A percentile compares a stretch with the other conserved stretches of the same genome.
Evolutionary conservation across 176 grass and related monocot genomes (phyloP).

Genomic region (Phyllostachys edulis): DNA sequence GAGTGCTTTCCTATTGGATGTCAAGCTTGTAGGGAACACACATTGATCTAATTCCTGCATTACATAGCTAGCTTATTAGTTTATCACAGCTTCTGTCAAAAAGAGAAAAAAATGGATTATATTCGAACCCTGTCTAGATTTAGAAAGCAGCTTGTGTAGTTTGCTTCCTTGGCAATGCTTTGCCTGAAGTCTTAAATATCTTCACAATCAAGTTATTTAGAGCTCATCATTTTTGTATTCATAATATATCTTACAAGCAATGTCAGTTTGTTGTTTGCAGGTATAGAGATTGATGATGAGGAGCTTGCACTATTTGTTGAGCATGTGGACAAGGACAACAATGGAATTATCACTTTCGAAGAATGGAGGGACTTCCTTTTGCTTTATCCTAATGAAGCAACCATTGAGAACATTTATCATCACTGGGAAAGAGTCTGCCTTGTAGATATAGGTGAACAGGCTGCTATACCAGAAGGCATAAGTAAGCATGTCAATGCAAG

Average conservation of each 20-base stretch:
- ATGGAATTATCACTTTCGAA: slow-evolving; percentile 98
- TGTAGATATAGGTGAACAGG: slow-evolving; percentile 97
- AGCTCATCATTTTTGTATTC: neutral
- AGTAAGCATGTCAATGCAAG: slow-evolving; percentile 84
- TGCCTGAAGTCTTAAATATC: neutral
- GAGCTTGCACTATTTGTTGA: slow-evolving; percentile 93
- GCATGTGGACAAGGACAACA: slow-evolving; percentile 97
- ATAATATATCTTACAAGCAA: slow-evolving; percentile 55
- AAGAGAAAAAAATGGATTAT: neutral
- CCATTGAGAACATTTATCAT: slow-evolving; percentile 92
- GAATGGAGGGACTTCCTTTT: slow-evolving; percentile 99
- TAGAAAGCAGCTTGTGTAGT: neutral
- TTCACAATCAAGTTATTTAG: slow-evolving; percentile 7
- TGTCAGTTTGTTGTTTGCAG: slow-evolving; percentile 66
- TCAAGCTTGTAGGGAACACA: neutral
- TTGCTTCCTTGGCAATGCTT: slow-evolving; percentile 9
- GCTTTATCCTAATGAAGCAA: slow-evolving; percentile 93
- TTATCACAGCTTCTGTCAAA: neutral
- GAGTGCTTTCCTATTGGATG: neutral
- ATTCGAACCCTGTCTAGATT: neutral
- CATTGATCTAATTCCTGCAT: neutral
- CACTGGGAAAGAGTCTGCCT: slow-evolving; percentile 95
- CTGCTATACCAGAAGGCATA: slow-evolving; percentile 92
- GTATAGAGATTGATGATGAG: slow-evolving; percentile 95
- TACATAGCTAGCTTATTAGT: neutral